Base-by-base conservation (phyloP, 192 early-diverging fungal genomes). In the Chytriomyces sp. region DNA sequence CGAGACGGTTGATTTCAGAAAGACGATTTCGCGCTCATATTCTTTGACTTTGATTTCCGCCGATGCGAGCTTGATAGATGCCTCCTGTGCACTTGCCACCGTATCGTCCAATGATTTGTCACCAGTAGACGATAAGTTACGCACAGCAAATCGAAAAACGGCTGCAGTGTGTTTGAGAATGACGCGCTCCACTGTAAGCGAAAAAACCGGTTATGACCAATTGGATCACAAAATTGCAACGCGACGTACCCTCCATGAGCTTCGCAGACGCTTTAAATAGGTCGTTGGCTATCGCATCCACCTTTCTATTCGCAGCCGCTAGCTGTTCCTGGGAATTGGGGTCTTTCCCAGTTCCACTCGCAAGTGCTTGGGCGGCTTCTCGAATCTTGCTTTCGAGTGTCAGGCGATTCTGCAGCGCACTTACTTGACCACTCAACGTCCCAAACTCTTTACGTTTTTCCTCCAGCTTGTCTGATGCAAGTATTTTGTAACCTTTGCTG, bases 161-260 rank as follows among this genome's bases (percentile, higher is more conserved):
- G 65, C 77, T 8, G 74, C 65, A 10, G 84, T 59, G 61, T 85
- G 84, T 59, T 78, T 80, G 3, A 85, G 49, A 4, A 85, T 73
- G 14, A 55, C 58, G n/a, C 80, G 68, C 67, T 85, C 84, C 17
- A 75, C 72, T 49, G 3, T n/a, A 49, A n/a, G 22, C 44, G 1
- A 49, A n/a, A 49, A 49, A 49, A n/a, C 44, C 14, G 44, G 14
- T 22, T n/a, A 49, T 49, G 22, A 49, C 14, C 22, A 49, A 49
- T 22, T 22, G 22, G n/a, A n/a, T n/a, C n/a, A n/a, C n/a, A 49
- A 49, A 49, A 14, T n/a, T n/a, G 44, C 3, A 22, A 49, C 2
- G 2, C 1, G 22, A 49, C 44, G 22, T n/a, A 49, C 44, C 44
- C 5, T 84, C 76, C 62, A 81, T 64, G 19, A 84, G 54, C 39